Base-by-base conservation (phyloP, 495 filamentous ascomycete species). In the Amniculicola lignicola region DNA sequence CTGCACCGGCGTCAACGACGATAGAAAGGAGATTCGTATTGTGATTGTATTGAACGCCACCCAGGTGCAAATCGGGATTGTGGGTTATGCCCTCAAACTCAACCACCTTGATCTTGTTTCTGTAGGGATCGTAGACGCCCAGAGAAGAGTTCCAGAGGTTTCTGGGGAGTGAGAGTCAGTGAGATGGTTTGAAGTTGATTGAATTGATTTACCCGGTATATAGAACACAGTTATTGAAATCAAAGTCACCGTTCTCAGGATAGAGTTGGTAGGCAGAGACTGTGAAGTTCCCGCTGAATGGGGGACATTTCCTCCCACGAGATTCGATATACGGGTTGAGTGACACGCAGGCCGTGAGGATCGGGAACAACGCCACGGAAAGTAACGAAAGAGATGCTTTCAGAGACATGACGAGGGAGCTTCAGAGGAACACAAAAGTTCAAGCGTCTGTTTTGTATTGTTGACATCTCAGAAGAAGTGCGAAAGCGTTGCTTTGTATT, bases 121-220 rank as follows among this genome's bases (percentile, higher is more conserved):
- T 1, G 52, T 47, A 56, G 22, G 52, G 52, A 31, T 56, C 21
- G 23, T 56, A 48, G 2, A 56, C 18, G 2, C 38, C 41, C 12
- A 56, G 10, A 16, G 41, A 47, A 4, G 52, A 35, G 33, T 56
- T 56, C 15, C 15, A 44, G 5, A 44, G 15, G 15, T 22, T 25
- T 7, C n/a, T n/a, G n/a, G n/a, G n/a, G n/a, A n/a, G n/a, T n/a
- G n/a, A n/a, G n/a, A n/a, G n/a, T n/a, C n/a, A n/a, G n/a, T n/a
- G n/a, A n/a, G n/a, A n/a, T n/a, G n/a, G n/a, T n/a, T n/a, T n/a
- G n/a, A n/a, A n/a, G n/a, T n/a, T n/a, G n/a, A n/a, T n/a, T n/a
- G n/a, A n/a, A n/a, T n/a, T n/a, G n/a, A n/a, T n/a, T n/a, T 45
- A 45, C 41, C 44, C 44, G 10, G 16, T 23, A 25, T 48, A 48